Base-by-base conservation (phyloP, 148 eudicot genomes). In the Fagopyrum homotropicum region DNA sequence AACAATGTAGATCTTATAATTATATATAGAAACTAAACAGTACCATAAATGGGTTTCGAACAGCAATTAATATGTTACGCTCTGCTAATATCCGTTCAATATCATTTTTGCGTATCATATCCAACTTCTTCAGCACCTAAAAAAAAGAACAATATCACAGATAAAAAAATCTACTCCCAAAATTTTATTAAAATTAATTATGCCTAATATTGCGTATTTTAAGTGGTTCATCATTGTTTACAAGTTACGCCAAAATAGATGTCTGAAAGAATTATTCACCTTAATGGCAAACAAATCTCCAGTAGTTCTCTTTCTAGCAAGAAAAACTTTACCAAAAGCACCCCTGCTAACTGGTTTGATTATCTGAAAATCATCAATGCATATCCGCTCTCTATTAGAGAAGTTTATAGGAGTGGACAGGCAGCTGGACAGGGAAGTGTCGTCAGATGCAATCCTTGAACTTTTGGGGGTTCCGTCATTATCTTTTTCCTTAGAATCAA, bases 241-340 rank as follows among this genome's bases (percentile, higher is more conserved):
- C 22, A 60, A 60, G 66, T 11, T 16, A 10, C 0, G 35, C 40
- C 40, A 17, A 60, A 6, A 1, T 45, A 69, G 48, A 45, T 35
- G 49, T 14, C 12, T 69, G 1, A 40, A 40, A 69, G 49, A 40
- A 43, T 57, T 17, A 73, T 22, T 46, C 75, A 87, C 94, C 91
- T 89, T 89, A 44, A 89, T 89, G 11, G 94, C 94, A 88, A 89
- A 89, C 29, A 88, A 79, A 81, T 89, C 94, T 68, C 94, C 89
- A 15, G 92, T 88, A 17, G 86, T 80, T 78, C 94, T 81, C 78
- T 89, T 89, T 56, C 87, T 79, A 11, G 94, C 94, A 76, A 89
- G 86, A 79, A 84, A 89, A 44, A 89, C 94, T 81, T 82, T 82
- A 43, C 94, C 94, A 77, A 80, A 89, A 74, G 94, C 89, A 61